A percentile compares a stretch with the other conserved stretches of the same genome.
Conservation (phyloP, 768 basidiomycete species). For the Suillus clintonianus region DNA sequence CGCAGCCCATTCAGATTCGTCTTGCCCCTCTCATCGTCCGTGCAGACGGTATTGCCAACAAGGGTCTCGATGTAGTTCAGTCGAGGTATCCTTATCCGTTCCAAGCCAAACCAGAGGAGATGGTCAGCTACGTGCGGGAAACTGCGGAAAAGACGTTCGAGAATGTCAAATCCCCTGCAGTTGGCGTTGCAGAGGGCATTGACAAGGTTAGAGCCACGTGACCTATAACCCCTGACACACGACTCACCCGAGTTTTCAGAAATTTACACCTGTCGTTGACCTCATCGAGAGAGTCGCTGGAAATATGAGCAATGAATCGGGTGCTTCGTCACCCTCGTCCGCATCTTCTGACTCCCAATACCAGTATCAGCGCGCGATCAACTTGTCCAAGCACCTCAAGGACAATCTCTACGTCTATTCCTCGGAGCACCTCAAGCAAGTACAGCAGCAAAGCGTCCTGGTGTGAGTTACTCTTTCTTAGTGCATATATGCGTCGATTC, state of each 20-base stretch:
- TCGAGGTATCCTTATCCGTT: conserved; percentile 77
- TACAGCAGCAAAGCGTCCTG: conserved; percentile 64
- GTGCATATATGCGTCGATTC: conserved; percentile 10
- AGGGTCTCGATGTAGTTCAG: conserved; percentile 73
- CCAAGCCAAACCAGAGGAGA: conserved; percentile 71
- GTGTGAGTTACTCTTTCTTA: conserved; percentile 47
- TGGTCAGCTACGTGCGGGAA: conserved; percentile 59
- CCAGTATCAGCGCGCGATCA: conserved; percentile 76
- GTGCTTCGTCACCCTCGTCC: conserved; percentile 46
- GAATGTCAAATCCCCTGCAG: conserved; percentile 64
- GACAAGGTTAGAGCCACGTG: conserved; percentile 60
- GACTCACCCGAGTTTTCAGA: conserved; percentile 36
- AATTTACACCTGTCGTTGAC: conserved; percentile 75
- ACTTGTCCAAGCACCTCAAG: conserved; percentile 63
- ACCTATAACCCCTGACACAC: conserved; percentile 11
- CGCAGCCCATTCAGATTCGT: conserved; percentile 65
- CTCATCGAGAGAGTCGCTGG: conserved; percentile 60
- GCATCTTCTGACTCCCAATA: conserved; percentile 59
- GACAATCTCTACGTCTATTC: conserved; percentile 68
- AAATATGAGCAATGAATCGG: conserved; percentile 49
- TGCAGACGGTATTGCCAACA: conserved; percentile 70
- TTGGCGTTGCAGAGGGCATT: conserved; percentile 62
- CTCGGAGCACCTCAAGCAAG: conserved; percentile 68
- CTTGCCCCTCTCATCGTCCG: conserved; percentile 66
- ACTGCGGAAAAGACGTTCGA: conserved; percentile 66